Conservation (phyloP, 345 rosid species). For the Populus euphratica region DNA sequence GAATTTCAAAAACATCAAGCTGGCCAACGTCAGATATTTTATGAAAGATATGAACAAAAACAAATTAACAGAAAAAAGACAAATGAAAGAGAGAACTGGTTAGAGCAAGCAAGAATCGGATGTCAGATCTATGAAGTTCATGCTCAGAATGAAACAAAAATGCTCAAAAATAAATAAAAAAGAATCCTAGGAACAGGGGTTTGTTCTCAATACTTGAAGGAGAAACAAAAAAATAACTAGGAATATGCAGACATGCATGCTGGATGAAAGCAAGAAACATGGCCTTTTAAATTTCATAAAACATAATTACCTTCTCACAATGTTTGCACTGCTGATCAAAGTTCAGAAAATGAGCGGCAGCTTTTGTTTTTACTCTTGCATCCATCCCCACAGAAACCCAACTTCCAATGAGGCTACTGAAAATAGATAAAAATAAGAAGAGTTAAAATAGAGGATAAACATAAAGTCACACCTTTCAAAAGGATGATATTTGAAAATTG, state of each 20-base stretch:
- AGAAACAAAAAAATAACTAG: background rate
- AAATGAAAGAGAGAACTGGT: background rate
- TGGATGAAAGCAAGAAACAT: constrained; percentile 5
- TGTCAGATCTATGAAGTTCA: background rate
- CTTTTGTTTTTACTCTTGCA: constrained; percentile 64
- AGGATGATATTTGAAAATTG: background rate
- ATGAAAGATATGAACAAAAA: background rate
- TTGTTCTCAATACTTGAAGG: background rate
- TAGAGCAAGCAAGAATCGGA: background rate
- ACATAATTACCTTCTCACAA: constrained; percentile 79
- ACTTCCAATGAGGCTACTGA: constrained; percentile 73
- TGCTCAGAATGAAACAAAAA: background rate
- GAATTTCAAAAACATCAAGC: background rate
- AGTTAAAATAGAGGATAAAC: background rate
- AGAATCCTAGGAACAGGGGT: background rate
- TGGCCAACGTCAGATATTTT: too few species aligned
- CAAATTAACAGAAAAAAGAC: background rate
- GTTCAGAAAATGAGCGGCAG: constrained; percentile 54
- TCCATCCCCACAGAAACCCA: constrained; percentile 85
- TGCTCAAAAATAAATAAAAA: background rate
- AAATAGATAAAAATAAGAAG: background rate
- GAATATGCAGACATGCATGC: background rate
- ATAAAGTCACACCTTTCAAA: background rate
- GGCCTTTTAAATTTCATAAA: background rate
- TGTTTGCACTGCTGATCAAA: constrained; percentile 85